phyloP scores from a whole-genome alignment of 2,329 filamentous ascomycete species.

The Fusarium sp. region DNA sequence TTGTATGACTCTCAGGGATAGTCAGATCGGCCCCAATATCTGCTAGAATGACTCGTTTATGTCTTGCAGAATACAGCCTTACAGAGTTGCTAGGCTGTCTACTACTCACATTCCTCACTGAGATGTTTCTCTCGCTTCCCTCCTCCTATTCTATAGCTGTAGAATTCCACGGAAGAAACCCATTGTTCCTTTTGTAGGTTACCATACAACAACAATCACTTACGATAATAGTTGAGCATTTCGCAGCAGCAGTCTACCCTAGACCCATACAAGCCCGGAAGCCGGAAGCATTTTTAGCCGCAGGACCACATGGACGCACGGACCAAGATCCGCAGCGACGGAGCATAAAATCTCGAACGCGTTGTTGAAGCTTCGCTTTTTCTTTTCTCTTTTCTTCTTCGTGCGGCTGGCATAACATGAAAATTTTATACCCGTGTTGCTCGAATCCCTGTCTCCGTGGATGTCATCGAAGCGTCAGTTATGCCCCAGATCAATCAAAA shows the following conservation, averaged over 20 bases:
- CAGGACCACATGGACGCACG: not conserved
- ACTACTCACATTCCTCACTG: not conserved
- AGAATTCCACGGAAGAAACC: not conserved
- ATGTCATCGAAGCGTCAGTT: constrained; percentile 76
- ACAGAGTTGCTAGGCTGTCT: not conserved
- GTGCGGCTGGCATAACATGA: constrained; percentile 82
- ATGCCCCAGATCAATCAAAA: constrained; percentile 81
- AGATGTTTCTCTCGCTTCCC: not conserved
- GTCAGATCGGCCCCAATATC: not conserved
- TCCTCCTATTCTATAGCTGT: not conserved
- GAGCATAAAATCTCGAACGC: constrained; percentile 47
- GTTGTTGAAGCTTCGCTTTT: constrained; percentile 46
- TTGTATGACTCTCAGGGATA: not conserved
- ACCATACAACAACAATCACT: not conserved
- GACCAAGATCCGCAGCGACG: constrained; percentile 6
- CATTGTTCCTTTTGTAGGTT: not conserved
- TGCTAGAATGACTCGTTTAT: not conserved
- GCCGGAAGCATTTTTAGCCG: constrained; percentile 17
- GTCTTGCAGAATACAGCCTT: not conserved
- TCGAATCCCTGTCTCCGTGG: constrained; percentile 70
- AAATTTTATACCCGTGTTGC: constrained; percentile 83
- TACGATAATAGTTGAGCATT: not conserved
- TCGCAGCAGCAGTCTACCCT: not conserved
- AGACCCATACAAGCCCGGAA: not conserved
- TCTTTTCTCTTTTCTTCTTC: constrained; percentile 71